Evolutionary conservation across 495 filamentous ascomycete species (phyloP).

Genomic region (Friedmanniomyces simplex): DNA sequence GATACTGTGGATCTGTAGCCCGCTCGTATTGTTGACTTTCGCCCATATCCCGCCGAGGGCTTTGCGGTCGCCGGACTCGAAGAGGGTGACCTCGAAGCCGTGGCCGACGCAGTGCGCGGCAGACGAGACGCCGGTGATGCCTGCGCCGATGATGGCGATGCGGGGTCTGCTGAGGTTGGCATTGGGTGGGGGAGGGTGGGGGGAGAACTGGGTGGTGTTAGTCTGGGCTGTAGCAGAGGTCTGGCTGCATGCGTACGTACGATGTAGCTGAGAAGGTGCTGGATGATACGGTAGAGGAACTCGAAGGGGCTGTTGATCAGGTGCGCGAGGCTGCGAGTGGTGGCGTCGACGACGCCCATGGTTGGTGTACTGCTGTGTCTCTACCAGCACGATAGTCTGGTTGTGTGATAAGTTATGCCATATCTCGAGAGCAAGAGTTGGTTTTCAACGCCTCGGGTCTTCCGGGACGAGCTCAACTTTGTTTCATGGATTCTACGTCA

Average conservation of each 20-base stretch:
- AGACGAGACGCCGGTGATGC: slow-evolving; percentile 70
- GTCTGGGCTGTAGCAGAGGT: background rate
- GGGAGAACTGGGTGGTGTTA: slow-evolving; percentile 41
- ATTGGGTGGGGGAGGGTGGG: slow-evolving; percentile 52
- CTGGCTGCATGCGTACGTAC: background rate
- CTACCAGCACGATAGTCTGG: background rate
- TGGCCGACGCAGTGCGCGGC: slow-evolving; percentile 80
- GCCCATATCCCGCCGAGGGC: slow-evolving; percentile 70
- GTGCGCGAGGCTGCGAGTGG: background rate
- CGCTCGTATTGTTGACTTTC: slow-evolving; percentile 49
- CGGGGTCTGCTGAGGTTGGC: slow-evolving; percentile 46
- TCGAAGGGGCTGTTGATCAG: slow-evolving; percentile 34
- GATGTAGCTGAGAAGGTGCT: slow-evolving; percentile 53
- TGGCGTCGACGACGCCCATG: background rate
- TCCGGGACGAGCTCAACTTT: background rate
- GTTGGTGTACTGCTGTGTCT: background rate
- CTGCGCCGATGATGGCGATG: slow-evolving; percentile 74
- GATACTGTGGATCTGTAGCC: slow-evolving; percentile 70
- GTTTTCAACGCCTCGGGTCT: background rate
- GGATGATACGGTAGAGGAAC: slow-evolving; percentile 55
- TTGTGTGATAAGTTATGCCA: too few relatives aligned
- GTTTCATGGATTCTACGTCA: background rate
- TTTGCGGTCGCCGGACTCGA: slow-evolving; percentile 55
- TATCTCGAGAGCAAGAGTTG: too few relatives aligned
- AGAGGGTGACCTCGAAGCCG: slow-evolving; percentile 72